phyloP scores from a whole-genome alignment of 352 stramenopile species.

The Phytophthora chlamydospora region DNA sequence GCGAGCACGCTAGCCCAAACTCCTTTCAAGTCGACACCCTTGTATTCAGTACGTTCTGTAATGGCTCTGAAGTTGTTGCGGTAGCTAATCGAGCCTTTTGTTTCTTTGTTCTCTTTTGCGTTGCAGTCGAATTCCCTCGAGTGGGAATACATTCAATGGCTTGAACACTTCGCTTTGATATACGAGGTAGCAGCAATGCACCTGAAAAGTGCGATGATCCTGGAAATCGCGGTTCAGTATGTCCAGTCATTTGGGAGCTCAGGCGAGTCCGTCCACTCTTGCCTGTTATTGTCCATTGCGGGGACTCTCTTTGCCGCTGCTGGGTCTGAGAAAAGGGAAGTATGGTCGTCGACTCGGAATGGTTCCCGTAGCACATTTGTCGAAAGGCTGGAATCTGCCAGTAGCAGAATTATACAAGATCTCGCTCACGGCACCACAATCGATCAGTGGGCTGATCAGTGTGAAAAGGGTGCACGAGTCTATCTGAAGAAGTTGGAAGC shows the following conservation, averaged over 20 bases:
- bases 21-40: conserved; percentile 12
- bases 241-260: conserved; percentile 20
- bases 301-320: conserved; percentile 31
- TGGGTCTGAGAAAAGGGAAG: conserved; percentile 19
- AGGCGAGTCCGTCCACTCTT: conserved; percentile 23
- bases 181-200: conserved; percentile 42
- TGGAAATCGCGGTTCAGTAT: conserved; percentile 48
- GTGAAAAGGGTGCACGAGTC: conserved; percentile 39
- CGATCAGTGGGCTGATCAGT: conserved; percentile 25
- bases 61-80: conserved; percentile 7
- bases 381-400: conserved; percentile 16
- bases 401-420: conserved; percentile 31
- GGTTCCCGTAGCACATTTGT: conserved; percentile 9
- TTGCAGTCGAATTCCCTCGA: conserved; percentile 49
- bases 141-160: conserved; percentile 63
- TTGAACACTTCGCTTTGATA: conserved; percentile 65
- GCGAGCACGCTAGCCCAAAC: conserved; percentile 29
- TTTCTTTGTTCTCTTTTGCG: conserved; percentile 6
- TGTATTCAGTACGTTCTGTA: conserved; percentile 38
- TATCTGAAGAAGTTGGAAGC: conserved; percentile 47
- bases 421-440: conserved; percentile 17
- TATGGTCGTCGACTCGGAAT: neutral
- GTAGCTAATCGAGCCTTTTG: conserved; percentile 1
- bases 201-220: conserved; percentile 43
- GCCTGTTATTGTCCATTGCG: conserved; percentile 32